Conservation (phyloP, 257 asterid species). For the Avicennia marina region DNA sequence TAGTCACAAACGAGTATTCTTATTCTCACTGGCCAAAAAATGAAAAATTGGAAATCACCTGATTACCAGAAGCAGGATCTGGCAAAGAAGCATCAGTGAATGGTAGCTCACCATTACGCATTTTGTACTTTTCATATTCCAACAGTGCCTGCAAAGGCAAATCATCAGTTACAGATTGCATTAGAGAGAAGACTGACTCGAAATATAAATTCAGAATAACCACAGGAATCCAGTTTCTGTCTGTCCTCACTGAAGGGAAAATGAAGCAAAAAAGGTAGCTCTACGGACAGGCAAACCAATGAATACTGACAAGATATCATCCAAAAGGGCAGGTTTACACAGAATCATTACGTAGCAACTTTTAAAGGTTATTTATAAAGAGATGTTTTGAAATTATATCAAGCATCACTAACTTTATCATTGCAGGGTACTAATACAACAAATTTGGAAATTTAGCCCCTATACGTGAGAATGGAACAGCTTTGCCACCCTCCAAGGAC, state of each 20-base stretch:
- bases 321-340: too few species aligned
- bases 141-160: slow-evolving; percentile 54
- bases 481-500: too few species aligned
- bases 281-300: too few species aligned
- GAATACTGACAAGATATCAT: too few species aligned
- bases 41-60: slow-evolving; percentile 35
- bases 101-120: slow-evolving; percentile 88
- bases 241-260: background rate
- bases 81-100: slow-evolving; percentile 60
- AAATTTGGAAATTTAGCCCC: too few species aligned
- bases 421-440: too few species aligned
- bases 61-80: slow-evolving; percentile 63
- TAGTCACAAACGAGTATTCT: background rate
- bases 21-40: background rate
- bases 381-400: too few species aligned
- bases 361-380: too few species aligned
- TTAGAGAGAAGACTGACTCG: background rate
- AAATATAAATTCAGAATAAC: slow-evolving; percentile 7
- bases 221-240: background rate
- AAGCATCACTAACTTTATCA: too few species aligned
- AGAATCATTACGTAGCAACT: too few species aligned
- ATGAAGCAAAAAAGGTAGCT: too few species aligned
- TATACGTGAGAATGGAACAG: too few species aligned
- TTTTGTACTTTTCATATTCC: slow-evolving; percentile 86
- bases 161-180: slow-evolving; percentile 23